Conservation (phyloP, 2,329 filamentous ascomycete genomes). For the Talaromyces amestolkiae region DNA sequence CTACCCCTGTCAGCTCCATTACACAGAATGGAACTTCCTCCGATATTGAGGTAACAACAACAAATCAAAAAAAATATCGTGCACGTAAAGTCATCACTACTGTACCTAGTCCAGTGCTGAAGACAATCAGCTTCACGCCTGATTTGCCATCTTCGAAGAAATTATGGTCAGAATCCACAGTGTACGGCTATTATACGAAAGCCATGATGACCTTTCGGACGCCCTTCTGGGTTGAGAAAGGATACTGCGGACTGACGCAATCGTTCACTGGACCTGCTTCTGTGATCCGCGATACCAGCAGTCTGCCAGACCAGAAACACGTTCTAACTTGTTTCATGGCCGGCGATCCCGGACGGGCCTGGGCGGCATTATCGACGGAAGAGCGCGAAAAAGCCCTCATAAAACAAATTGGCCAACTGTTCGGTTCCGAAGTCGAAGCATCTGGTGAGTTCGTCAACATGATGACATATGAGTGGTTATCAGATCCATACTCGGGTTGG, state of each 20-base stretch:
- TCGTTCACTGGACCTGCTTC: constrained; percentile 40
- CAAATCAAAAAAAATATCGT: constrained; percentile 23
- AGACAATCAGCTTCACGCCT: constrained; percentile 50
- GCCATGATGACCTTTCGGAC: constrained; percentile 29
- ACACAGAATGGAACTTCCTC: neutral
- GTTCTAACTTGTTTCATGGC: constrained; percentile 44
- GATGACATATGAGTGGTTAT: constrained; percentile 39
- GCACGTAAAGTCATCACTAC: constrained; percentile 51
- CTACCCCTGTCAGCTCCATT: constrained; percentile 19
- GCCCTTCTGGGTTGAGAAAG: constrained; percentile 47
- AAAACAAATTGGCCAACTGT: neutral
- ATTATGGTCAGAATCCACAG: constrained; percentile 10
- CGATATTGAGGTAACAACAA: neutral
- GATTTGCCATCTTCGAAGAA: constrained; percentile 46
- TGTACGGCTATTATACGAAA: constrained; percentile 3
- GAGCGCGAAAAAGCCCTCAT: constrained; percentile 18
- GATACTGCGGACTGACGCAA: constrained; percentile 41
- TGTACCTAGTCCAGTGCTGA: constrained; percentile 48
- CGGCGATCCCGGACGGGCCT: constrained; percentile 26
- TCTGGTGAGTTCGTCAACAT: constrained; percentile 24
- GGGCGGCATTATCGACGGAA: constrained; percentile 34
- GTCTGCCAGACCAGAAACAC: constrained; percentile 24
- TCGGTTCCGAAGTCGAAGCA: constrained; percentile 3
- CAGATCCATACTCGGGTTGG: constrained; percentile 43
- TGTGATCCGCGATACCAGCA: constrained; percentile 45